These are phyloP conservation scores for Gossypium laxum DNA, from an alignment of 441 rosid genomes.

Conservation along the genomic window DNA sequence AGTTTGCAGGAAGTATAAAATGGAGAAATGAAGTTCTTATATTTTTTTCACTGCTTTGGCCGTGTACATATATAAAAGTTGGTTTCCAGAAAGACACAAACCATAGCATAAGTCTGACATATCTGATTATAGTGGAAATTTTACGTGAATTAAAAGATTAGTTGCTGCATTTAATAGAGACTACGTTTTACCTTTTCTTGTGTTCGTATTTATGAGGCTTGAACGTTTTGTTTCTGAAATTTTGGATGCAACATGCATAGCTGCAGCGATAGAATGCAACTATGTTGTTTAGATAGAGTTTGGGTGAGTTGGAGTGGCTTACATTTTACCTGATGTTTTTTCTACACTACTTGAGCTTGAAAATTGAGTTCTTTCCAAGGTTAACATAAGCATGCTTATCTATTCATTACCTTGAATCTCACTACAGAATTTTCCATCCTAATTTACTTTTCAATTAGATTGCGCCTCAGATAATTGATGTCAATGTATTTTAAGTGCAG, in stretches of 20 bases:
- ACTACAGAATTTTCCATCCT: background rate
- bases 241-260: background rate
- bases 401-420: background rate
- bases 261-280: background rate
- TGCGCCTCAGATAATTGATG: constrained; percentile 4
- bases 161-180: background rate
- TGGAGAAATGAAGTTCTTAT: constrained; percentile 2
- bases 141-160: background rate
- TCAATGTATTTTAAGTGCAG: constrained; percentile 35
- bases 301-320: background rate
- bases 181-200: background rate
- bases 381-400: background rate
- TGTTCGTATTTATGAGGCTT: background rate
- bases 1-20: background rate
- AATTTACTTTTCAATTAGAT: background rate
- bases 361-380: background rate
- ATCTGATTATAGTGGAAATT: background rate
- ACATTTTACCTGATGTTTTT: constrained; percentile 1
- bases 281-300: background rate
- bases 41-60: background rate
- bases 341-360: background rate
- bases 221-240: background rate
- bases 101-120: background rate
- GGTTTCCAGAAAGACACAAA: background rate
- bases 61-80: background rate